Conservation (phyloP, 75 land plant species). For the Selaginella moellendorffii region DNA sequence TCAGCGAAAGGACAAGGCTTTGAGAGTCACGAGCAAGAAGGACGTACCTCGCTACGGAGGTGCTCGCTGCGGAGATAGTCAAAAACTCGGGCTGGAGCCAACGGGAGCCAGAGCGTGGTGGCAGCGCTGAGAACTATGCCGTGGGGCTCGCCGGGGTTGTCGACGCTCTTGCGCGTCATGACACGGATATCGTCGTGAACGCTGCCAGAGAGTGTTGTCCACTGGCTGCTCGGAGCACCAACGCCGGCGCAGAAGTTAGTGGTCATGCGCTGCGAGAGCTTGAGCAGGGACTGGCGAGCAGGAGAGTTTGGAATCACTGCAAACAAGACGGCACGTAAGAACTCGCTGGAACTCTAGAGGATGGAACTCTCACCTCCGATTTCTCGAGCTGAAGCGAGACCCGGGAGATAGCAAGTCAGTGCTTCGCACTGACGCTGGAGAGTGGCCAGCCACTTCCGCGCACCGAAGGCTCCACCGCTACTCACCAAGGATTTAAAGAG, state of each 20-base stretch:
- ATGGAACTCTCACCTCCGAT: background rate
- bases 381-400: background rate
- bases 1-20: background rate
- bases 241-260: slow-evolving; percentile 16
- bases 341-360: background rate
- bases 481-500: slow-evolving; percentile 10
- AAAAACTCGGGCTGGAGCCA: slow-evolving; percentile 37
- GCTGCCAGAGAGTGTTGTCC: slow-evolving; percentile 20
- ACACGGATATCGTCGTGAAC: slow-evolving; percentile 6
- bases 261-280: slow-evolving; percentile 27
- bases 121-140: too few relatives aligned
- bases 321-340: background rate
- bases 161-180: background rate
- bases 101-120: too few relatives aligned
- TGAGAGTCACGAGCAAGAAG: background rate
- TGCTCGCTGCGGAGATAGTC: slow-evolving; percentile 54
- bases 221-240: slow-evolving; percentile 13
- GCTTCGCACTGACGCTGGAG: slow-evolving; percentile 21
- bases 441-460: slow-evolving; percentile 15
- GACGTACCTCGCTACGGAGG: slow-evolving; percentile 47
- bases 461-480: slow-evolving; percentile 22
- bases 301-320: background rate
- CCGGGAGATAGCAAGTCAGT: slow-evolving; percentile 7
- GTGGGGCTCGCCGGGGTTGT: too few relatives aligned
- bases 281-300: slow-evolving; percentile 17